Base-by-base conservation (phyloP, 371 early-diverging fungal genomes). In the Lichtheimia corymbifera region DNA sequence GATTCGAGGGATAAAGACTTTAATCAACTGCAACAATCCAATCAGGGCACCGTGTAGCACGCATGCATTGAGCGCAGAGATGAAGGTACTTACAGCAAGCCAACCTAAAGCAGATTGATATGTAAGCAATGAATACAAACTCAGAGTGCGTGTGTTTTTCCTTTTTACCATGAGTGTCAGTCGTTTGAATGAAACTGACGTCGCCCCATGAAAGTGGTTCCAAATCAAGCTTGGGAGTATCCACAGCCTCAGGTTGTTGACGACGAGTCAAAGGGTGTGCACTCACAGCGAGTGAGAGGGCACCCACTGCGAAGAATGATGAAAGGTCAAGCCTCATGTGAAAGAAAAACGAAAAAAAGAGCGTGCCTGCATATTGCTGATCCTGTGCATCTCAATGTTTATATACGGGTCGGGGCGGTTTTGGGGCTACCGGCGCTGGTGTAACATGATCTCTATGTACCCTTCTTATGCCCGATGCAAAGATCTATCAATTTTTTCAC, bases 131-230 rank as follows among this genome's bases (percentile, higher is more conserved):
- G 22, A 60, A 55, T n/a, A 28, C 15, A 35, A 28, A 35, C 35
- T 9, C 11, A 35, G 35, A 9, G 11, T 35, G 30, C n/a, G n/a
- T 18, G 44, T 4, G 1, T 24, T 17, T 35, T n/a, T 27, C 22
- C 15, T 13, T 30, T 13, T 27, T 67, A 72, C 76, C 77, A 55
- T 77, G 77, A 14, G 62, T 78, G 68, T 78, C 81, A 0, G 83
- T 83, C 4, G 83, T 79, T 20, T 73, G 74, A 58, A 83, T 76
- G 58, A 83, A 72, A 52, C 79, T 80, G 28, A 80, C 71, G 55
- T 83, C 79, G 11, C 81, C 80, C 83, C 83, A 83, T 4, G 58
- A 50, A 35, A 83, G 62, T 2, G 79, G 81, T 13, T 61, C 51
- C 2, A 71, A 58, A 50, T 72, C 62, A 13, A 72, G 55, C 17